Percentiles rank a stretch among this genome's conserved stretches.
These are phyloP conservation scores for Rhynchospora breviuscula DNA, from an alignment of 176 grass and related monocot species.

Conservation along the genomic window DNA sequence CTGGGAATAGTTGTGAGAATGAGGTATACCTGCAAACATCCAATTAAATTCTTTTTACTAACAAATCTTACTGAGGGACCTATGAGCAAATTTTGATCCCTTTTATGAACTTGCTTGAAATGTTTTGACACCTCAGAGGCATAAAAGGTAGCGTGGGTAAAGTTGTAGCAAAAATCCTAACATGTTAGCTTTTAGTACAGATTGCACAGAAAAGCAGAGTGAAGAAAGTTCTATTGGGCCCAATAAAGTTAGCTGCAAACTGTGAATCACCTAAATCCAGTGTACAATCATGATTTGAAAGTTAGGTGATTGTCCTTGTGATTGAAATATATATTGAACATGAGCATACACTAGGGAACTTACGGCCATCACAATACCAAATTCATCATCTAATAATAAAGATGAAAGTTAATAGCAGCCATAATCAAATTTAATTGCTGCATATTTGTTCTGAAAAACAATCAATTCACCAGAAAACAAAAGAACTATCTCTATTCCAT, in stretches of 20 bases:
- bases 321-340: conserved; percentile 1
- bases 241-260: background rate
- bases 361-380: background rate
- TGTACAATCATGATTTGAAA: background rate
- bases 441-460: background rate
- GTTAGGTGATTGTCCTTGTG: background rate
- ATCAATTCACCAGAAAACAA: background rate
- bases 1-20: conserved; percentile 62
- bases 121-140: background rate
- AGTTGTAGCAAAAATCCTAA: background rate
- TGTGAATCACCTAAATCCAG: background rate
- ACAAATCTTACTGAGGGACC: background rate
- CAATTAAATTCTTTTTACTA: background rate
- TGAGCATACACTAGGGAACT: background rate
- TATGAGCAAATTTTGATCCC: background rate
- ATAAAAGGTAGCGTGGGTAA: background rate
- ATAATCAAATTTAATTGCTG: background rate
- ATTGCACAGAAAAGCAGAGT: background rate
- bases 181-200: background rate
- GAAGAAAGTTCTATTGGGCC: background rate
- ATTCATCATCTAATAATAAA: background rate
- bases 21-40: conserved; percentile 65
- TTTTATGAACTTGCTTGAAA: background rate
- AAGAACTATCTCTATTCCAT: background rate
- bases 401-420: background rate